These are phyloP conservation scores for Sistotremastrum niveocremeum DNA, from an alignment of 768 basidiomycete genomes.

Conservation along the genomic window DNA sequence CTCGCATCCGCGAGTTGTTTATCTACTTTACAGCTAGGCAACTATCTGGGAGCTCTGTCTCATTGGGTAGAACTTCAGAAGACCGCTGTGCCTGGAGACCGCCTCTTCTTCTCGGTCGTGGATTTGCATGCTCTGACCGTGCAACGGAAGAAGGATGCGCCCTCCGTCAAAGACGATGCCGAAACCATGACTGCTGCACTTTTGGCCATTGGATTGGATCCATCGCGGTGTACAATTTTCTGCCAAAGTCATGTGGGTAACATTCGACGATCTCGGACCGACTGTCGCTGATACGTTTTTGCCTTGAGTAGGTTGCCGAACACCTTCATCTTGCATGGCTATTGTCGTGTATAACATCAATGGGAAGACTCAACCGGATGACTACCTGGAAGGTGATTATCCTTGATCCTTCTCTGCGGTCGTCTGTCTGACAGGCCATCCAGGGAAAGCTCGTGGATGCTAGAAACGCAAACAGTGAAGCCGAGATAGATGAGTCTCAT, in stretches of 20 bases:
- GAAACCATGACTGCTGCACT: slow-evolving; percentile 60
- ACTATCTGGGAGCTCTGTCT: slow-evolving; percentile 79
- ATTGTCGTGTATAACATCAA: slow-evolving; percentile 68
- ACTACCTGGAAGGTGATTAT: slow-evolving; percentile 85
- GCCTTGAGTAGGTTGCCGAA: slow-evolving; percentile 46
- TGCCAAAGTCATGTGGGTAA: slow-evolving; percentile 75
- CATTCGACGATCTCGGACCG: background rate
- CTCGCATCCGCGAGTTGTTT: background rate
- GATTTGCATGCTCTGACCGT: slow-evolving; percentile 94
- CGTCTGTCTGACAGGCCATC: background rate
- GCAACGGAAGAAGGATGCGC: slow-evolving; percentile 58
- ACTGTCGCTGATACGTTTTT: background rate
- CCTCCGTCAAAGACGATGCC: slow-evolving; percentile 43
- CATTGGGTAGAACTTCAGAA: slow-evolving; percentile 82
- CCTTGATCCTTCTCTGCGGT: background rate
- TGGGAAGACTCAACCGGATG: slow-evolving; percentile 79
- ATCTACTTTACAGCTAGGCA: slow-evolving; percentile 55
- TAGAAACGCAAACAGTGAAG: slow-evolving; percentile 59
- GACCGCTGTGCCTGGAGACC: slow-evolving; percentile 40
- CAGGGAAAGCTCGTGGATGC: slow-evolving; percentile 66
- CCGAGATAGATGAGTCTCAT: slow-evolving; percentile 68
- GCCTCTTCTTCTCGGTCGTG: slow-evolving; percentile 74
- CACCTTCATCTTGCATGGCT: slow-evolving; percentile 89
- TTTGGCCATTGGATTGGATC: slow-evolving; percentile 77
- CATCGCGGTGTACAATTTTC: slow-evolving; percentile 59